A percentile compares a stretch with the other conserved stretches of the same genome.
Conservation (phyloP, 2,329 filamentous ascomycete species). For the Fusarium mundagurra region DNA sequence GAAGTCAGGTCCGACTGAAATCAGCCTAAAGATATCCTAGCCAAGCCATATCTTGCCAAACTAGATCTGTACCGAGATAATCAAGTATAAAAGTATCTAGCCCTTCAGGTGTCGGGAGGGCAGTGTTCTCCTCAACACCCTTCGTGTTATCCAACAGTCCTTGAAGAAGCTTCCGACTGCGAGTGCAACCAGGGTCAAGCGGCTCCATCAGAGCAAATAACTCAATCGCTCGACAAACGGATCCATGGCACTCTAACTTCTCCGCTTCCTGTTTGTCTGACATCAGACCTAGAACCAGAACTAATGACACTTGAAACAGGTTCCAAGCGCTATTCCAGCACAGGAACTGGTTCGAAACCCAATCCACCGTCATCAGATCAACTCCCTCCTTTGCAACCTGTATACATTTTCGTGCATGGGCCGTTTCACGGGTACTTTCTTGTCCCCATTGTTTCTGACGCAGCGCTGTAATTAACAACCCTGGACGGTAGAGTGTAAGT, state of each 20-base stretch:
- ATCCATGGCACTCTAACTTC: background rate
- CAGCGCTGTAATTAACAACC: background rate
- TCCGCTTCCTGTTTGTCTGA: background rate
- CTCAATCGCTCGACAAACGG: background rate
- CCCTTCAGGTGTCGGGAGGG: background rate
- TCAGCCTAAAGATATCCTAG: background rate
- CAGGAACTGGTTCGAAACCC: background rate
- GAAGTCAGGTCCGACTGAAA: fast-evolving
- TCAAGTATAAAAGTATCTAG: background rate
- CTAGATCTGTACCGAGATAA: background rate
- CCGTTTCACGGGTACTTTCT: background rate
- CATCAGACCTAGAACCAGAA: background rate
- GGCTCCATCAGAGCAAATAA: background rate
- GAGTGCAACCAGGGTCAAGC: background rate
- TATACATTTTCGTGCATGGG: background rate
- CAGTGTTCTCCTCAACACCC: background rate
- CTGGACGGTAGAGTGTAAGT: background rate
- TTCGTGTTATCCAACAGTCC: background rate
- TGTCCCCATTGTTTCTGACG: background rate
- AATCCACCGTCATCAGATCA: fast-evolving
- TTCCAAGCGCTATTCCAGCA: background rate
- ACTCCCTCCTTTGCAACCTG: background rate
- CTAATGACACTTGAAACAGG: background rate
- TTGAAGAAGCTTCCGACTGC: background rate
- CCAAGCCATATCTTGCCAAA: background rate